Evolutionary conservation across 2,329 filamentous ascomycete genomes (phyloP).

Genomic region (Colletotrichum sansevieriae): DNA sequence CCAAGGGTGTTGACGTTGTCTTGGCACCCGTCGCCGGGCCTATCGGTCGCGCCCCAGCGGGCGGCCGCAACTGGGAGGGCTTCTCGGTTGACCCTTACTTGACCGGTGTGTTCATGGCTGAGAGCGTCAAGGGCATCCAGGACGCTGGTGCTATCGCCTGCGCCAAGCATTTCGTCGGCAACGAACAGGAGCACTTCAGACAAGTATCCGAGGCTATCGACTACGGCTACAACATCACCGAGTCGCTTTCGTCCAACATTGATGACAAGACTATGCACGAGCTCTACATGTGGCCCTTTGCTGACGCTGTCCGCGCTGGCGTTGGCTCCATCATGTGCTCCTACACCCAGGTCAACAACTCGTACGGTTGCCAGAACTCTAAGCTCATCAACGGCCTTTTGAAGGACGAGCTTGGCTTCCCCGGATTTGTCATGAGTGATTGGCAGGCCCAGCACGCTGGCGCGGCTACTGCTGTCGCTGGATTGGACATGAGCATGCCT

Average conservation of each 20-base stretch:
- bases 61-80: conserved; percentile 74
- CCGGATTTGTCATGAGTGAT: conserved; percentile 85
- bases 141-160: conserved; percentile 85
- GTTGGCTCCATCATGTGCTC: conserved; percentile 75
- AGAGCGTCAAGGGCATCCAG: conserved; percentile 84
- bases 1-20: conserved; percentile 82
- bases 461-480: conserved; percentile 75
- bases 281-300: conserved; percentile 83
- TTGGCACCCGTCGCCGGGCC: conserved; percentile 66
- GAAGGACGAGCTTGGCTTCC: conserved; percentile 85
- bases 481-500: conserved; percentile 90
- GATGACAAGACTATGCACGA: conserved; percentile 83
- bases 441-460: conserved; percentile 79
- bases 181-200: conserved; percentile 86
- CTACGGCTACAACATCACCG: conserved; percentile 71
- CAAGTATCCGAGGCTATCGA: conserved; percentile 67
- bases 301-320: conserved; percentile 76
- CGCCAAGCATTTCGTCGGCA: conserved; percentile 81
- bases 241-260: conserved; percentile 71
- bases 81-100: conserved; percentile 80
- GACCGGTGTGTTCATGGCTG: conserved; percentile 77
- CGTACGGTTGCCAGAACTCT: conserved; percentile 83
- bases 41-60: conserved; percentile 60
- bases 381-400: conserved; percentile 80
- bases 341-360: conserved; percentile 86